phyloP scores from a whole-genome alignment of 225 moss, liverwort and hornwort species.

The Sphagnum contortum region DNA sequence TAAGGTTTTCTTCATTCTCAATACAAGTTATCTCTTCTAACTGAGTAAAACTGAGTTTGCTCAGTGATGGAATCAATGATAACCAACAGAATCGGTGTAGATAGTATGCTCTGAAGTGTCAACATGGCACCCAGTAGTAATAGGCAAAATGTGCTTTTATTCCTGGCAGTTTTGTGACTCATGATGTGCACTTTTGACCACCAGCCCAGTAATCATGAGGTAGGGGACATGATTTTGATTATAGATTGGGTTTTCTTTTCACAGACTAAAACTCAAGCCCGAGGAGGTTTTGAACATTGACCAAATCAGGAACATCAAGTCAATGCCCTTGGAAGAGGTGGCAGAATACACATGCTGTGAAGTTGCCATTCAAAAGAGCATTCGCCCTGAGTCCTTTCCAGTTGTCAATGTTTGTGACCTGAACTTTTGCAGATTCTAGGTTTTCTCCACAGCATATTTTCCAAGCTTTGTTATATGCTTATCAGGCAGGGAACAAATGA shows the following conservation, averaged over 20 bases:
- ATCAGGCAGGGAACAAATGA: no score
- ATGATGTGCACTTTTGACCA: no score
- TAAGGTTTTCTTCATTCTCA: slow-evolving; percentile 12
- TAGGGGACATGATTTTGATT: not conserved
- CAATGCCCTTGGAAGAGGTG: slow-evolving; percentile 31
- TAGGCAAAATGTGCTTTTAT: no score
- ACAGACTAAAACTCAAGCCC: slow-evolving; percentile 30
- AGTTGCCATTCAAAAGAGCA: slow-evolving; percentile 27
- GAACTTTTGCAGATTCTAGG: not conserved
- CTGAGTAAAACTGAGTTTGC: no score
- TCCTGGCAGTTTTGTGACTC: no score
- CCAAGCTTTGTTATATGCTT: no score
- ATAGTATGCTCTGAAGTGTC: no score
- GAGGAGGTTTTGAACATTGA: slow-evolving; percentile 27
- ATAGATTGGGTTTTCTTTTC: slow-evolving; percentile 1
- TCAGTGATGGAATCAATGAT: no score
- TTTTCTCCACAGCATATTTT: no score
- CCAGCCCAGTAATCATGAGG: no score
- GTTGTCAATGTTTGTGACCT: slow-evolving; percentile 25
- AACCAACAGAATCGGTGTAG: no score
- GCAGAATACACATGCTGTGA: slow-evolving; percentile 31
- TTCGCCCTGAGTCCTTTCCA: slow-evolving; percentile 27
- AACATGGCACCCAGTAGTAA: no score
- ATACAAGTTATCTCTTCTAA: not conserved
- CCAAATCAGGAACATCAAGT: slow-evolving; percentile 37